Evolutionary conservation across 305 asterid genomes (phyloP).

Genomic region (Fraxinus velutina): DNA sequence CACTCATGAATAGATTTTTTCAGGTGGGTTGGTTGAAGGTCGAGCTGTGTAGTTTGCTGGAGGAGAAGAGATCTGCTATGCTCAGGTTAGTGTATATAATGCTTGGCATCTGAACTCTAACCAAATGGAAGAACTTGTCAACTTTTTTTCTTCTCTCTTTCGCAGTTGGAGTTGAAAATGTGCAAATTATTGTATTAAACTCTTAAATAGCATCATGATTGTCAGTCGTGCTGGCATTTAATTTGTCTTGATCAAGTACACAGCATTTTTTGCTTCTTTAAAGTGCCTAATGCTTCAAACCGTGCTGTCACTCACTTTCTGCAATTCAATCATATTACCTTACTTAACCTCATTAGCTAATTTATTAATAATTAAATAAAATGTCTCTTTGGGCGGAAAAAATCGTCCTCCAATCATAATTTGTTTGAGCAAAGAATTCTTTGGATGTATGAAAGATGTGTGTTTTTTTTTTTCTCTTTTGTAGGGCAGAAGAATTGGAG

Average conservation of each 20-base stretch:
- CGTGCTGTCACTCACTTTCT: conserved; percentile 1
- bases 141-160: neutral
- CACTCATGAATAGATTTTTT: conserved; percentile 32
- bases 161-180: conserved; percentile 10
- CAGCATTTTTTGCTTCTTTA: neutral
- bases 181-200: neutral
- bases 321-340: neutral
- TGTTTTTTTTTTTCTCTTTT: conserved; percentile 13
- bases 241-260: neutral
- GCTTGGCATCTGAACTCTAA: neutral
- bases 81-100: conserved; percentile 55
- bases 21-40: conserved; percentile 91
- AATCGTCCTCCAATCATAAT: neutral
- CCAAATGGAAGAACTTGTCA: conserved; percentile 9
- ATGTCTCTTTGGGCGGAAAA: neutral
- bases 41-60: conserved; percentile 79
- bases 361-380: neutral
- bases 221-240: neutral
- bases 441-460: neutral
- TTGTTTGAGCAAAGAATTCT: neutral
- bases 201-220: neutral
- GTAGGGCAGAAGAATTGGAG: conserved; percentile 92
- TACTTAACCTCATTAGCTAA: neutral
- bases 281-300: neutral
- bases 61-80: conserved; percentile 76